Percentiles rank a stretch among this genome's conserved stretches.
These are phyloP conservation scores for Cardiospermum halicacabum DNA, from an alignment of 345 rosid species.

Conservation along the genomic window DNA sequence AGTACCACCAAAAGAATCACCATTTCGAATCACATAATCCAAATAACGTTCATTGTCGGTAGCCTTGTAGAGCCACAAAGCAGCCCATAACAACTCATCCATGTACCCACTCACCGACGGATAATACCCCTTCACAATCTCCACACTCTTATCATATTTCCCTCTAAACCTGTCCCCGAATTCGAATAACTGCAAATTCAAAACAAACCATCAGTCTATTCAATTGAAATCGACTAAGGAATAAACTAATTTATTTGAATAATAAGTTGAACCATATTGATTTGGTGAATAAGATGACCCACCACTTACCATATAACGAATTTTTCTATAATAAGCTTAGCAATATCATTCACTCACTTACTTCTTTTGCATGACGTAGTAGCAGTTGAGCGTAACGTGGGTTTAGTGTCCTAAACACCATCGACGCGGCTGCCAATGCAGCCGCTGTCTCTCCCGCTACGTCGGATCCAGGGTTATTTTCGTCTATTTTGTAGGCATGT, in stretches of 20 bases:
- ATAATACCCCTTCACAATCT: slow-evolving; percentile 48
- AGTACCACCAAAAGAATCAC: slow-evolving; percentile 46
- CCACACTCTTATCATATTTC: slow-evolving; percentile 49
- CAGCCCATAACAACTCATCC: slow-evolving; percentile 76
- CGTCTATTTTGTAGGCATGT: slow-evolving; percentile 63
- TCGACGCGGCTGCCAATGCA: slow-evolving; percentile 82
- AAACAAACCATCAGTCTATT: too few species aligned
- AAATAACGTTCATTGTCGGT: slow-evolving; percentile 44
- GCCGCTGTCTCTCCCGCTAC: slow-evolving; percentile 80
- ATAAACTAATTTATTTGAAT: neutral
- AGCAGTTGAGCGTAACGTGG: slow-evolving; percentile 69
- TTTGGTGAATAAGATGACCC: slow-evolving; percentile 17
- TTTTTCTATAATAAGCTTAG: neutral
- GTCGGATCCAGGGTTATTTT: slow-evolving; percentile 74
- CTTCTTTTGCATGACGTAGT: slow-evolving; percentile 63
- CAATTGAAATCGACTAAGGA: neutral
- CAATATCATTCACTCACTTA: slow-evolving; percentile 18
- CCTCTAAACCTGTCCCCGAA: slow-evolving; percentile 61
- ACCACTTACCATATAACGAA: neutral
- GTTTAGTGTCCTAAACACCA: slow-evolving; percentile 63
- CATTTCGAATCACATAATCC: slow-evolving; percentile 40
- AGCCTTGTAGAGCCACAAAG: slow-evolving; percentile 68
- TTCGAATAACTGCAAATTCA: slow-evolving; percentile 46
- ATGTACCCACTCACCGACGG: slow-evolving; percentile 69
- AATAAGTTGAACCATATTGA: neutral